Evolutionary conservation across 345 rosid genomes (phyloP), one percentile per base, ranked within the genome.

Genomic region (Linum lewisii): DNA sequence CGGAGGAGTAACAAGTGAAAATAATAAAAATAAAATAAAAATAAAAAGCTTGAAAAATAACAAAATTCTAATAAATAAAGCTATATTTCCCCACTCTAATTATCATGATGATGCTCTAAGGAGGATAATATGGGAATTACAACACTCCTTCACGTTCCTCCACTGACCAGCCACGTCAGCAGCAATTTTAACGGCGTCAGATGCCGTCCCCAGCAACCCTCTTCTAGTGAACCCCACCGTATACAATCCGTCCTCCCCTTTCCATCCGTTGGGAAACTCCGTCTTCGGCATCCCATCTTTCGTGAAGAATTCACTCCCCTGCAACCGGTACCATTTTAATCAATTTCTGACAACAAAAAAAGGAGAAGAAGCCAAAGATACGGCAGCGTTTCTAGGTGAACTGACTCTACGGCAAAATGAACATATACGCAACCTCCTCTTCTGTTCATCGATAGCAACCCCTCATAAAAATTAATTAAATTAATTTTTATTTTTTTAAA

Each of bases 171-270:
- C 78, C 44, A 92, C 72, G 22, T 86, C 89, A 20, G 60, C 59
- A 22, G 97, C 90, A 69, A 88, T 82, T 44, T 77, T 80, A 57
- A 74, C 77, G 65, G 98, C 93, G 66, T 92, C 97, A 2, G 69
- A 60, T 6, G 87, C 78, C 61, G 90, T 81, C 59, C 97, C 98
- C 7, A 72, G 74, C 19, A 92, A 84, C 4, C 98, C 98, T 63
- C 87, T 81, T 61, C 87, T 75, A 37, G 95, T 84, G 63, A 92
- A 92, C 19, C 98, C 98, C 61, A 88, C 98, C 0, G 89, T 72
- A 67, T 92, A 92, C 6, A 92, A 60, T 44, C 98, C 93, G 38
- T 77, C 70, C 26, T 54, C 82, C 36, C 93, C 98, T 57, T 79
- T 88, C 98, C 98, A 88, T 1, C 93, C 81, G 67, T 82, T 72